phyloP scores from a whole-genome alignment of 106 monocot genomes.

The Platanthera zijinensis region DNA sequence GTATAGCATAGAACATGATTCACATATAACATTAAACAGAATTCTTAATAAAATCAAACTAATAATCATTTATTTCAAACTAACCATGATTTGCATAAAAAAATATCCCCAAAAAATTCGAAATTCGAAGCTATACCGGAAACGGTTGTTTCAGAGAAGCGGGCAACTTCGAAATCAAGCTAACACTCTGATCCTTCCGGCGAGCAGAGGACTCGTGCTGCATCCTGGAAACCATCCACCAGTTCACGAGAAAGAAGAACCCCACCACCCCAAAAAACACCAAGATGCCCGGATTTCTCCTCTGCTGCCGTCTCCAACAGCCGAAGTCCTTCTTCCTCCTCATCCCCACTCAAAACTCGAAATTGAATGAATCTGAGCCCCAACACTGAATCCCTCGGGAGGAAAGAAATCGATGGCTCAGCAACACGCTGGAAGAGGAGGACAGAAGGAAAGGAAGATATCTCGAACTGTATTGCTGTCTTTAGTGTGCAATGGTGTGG shows the following conservation, averaged over 20 bases:
- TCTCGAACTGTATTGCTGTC: no score
- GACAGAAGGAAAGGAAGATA: no score
- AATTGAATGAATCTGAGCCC: neutral
- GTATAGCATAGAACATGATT: no score
- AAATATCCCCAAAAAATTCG: neutral
- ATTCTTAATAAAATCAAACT: no score
- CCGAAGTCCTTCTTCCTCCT: conserved; percentile 3
- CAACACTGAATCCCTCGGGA: neutral
- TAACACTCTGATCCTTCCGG: neutral
- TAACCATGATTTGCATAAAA: no score
- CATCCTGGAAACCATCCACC: conserved; percentile 57
- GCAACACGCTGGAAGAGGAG: no score
- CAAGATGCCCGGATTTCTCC: conserved; percentile 17
- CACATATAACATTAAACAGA: no score
- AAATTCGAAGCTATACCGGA: neutral
- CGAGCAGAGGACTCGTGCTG: conserved; percentile 6
- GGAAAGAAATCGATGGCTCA: neutral
- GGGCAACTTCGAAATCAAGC: neutral
- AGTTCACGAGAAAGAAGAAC: conserved; percentile 56
- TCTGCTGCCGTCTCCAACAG: neutral
- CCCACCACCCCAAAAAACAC: conserved; percentile 29
- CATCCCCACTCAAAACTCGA: neutral
- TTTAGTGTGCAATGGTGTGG: no score
- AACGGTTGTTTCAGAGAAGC: neutral
- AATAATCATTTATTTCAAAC: no score